Evolutionary conservation across 169 alveolate genomes (phyloP), one percentile per base, ranked within the genome.

Genomic region (Eimeria falciformis): DNA sequence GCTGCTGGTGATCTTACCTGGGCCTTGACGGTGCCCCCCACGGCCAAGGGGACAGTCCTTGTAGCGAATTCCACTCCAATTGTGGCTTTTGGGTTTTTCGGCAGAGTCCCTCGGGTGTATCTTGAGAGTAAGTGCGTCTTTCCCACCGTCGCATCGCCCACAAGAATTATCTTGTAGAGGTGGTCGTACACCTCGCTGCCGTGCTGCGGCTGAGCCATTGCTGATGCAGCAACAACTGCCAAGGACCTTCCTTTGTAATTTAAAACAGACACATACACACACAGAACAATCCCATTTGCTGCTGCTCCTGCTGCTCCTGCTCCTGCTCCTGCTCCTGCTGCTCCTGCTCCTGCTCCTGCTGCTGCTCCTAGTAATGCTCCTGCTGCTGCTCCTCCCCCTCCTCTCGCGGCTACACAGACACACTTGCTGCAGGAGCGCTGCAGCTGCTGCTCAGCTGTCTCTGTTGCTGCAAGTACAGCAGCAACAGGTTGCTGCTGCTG

Each of bases 1-100:
- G 66, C 27, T 12, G 2, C 50, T 25, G 43, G 25, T 83, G 95
- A 97, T 97, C 98, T 94, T 43, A 97, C 97, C 97, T 98, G 98
- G 18, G 99, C 99, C 91, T 97, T 97, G 68, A 98, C 98, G 46
- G 98, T 97, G 33, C 99, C 99, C 21, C 99, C 99, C 75, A 96
- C 97, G 43, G 98, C 98, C 27, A 21, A 21, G 65, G 11, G 85
- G 85, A 21, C 66, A 75, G 33, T n/a, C 29, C 66, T 14, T 43
- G 14, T 21, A 53, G 81, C 56, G 81, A 45, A 47, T 71, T 45
- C 56, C 43, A 45, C 46, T 65, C 55, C 82, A 29, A 53, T 25
- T 43, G 85, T 58, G 17, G 83, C 58, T 14, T 53, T 21, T 37
- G 83, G 37, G n/a, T 12, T 29, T 3, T 1, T 3, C 12, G 29